A percentile compares a stretch with the other conserved stretches of the same genome.
phyloP scores from a whole-genome alignment of 768 basidiomycete genomes.

The Naganishia antarctica region DNA sequence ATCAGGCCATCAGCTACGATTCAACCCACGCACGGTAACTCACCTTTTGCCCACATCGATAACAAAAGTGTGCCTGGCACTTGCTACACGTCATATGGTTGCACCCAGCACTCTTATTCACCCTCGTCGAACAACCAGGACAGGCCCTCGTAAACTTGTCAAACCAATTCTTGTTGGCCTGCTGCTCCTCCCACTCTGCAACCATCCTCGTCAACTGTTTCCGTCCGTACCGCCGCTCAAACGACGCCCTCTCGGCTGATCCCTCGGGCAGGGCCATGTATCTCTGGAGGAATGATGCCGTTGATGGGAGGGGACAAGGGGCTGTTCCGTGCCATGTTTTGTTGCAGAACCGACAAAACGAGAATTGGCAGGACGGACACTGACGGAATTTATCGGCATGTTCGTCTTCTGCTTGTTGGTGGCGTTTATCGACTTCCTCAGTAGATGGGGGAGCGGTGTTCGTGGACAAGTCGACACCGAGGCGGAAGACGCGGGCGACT shows the following conservation, averaged over 20 bases:
- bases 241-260: constrained; percentile 53
- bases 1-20: neutral
- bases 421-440: constrained; percentile 31
- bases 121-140: constrained; percentile 66
- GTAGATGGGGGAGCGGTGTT: neutral
- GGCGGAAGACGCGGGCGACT: constrained; percentile 21
- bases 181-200: constrained; percentile 64
- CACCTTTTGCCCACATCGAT: constrained; percentile 64
- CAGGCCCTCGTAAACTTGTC: constrained; percentile 60
- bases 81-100: constrained; percentile 75
- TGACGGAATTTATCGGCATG: constrained; percentile 69
- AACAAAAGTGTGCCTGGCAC: constrained; percentile 75
- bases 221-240: constrained; percentile 66
- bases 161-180: constrained; percentile 70
- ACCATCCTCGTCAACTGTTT: constrained; percentile 62
- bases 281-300: constrained; percentile 62
- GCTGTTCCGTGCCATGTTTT: constrained; percentile 82
- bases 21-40: constrained; percentile 42
- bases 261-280: constrained; percentile 61
- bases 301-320: constrained; percentile 63
- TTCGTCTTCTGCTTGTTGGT: constrained; percentile 56
- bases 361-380: constrained; percentile 66
- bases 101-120: constrained; percentile 61
- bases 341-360: constrained; percentile 77
- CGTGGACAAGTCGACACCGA: neutral